phyloP scores from a whole-genome alignment of 1,139 yeast species.

The Hansenula lynferdii region DNA sequence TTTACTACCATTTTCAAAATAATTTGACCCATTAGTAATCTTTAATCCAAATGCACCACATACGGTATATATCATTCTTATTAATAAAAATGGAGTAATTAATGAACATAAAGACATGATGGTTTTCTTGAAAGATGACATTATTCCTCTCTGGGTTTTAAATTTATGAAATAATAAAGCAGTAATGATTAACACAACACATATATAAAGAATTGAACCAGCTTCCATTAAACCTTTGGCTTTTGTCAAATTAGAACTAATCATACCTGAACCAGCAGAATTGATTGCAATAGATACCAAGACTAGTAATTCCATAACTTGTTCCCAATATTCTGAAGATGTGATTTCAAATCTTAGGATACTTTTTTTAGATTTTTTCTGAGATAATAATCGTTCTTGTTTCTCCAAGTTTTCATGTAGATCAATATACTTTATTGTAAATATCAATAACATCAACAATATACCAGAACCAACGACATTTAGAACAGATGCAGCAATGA shows the following conservation, averaged over 20 bases:
- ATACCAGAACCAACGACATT: conserved; percentile 4
- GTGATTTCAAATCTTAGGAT: not conserved
- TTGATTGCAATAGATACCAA: conserved; percentile 3
- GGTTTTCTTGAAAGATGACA: not conserved
- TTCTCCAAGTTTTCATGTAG: conserved; percentile 3
- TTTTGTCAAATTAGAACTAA: not conserved
- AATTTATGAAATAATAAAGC: not conserved
- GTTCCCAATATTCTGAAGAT: conserved; percentile 4
- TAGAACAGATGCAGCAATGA: conserved; percentile 3
- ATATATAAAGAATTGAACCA: conserved; percentile 1
- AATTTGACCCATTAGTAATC: not conserved
- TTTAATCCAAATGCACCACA: conserved; percentile 9
- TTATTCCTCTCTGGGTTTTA: not conserved
- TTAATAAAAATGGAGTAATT: conserved; percentile 1
- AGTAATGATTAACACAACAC: conserved; percentile 1
- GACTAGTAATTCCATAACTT: conserved; percentile 2
- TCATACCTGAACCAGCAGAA: conserved; percentile 2
- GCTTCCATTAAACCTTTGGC: conserved; percentile 2
- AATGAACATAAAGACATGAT: conserved; percentile 1
- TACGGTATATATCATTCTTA: conserved; percentile 5
- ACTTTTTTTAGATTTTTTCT: not conserved
- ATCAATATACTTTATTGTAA: conserved; percentile 2
- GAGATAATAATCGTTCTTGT: not conserved
- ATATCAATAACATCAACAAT: conserved; percentile 2
- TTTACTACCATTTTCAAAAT: not conserved